Percentiles rank a stretch among this genome's conserved stretches.
These are phyloP conservation scores for Guyanaporus albipodus DNA, from an alignment of 768 basidiomycete species.

Conservation along the genomic window DNA sequence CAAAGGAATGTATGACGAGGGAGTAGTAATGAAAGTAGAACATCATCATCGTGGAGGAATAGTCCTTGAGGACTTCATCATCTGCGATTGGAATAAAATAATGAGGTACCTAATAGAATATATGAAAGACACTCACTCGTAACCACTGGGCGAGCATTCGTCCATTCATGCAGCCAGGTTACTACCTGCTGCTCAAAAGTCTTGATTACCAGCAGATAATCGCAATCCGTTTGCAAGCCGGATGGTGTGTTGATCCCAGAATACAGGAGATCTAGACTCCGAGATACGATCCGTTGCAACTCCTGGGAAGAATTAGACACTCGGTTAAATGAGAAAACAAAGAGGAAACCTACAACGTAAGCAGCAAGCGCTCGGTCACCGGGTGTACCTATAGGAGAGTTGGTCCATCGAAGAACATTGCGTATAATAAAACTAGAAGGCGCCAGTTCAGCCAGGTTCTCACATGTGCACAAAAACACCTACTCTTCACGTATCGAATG, in stretches of 20 bases:
- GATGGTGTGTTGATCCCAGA: conserved; percentile 74
- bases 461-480: conserved; percentile 29
- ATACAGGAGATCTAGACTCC: conserved; percentile 88
- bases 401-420: conserved; percentile 72
- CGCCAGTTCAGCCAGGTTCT: neutral
- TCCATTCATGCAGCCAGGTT: conserved; percentile 56
- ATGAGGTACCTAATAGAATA: neutral
- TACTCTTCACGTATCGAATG: conserved; percentile 91
- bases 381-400: conserved; percentile 56
- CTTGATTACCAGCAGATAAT: conserved; percentile 81
- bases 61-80: conserved; percentile 27
- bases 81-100: conserved; percentile 12
- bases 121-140: conserved; percentile 15
- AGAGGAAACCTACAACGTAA: conserved; percentile 57
- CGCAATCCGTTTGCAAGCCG: conserved; percentile 78
- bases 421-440: conserved; percentile 76
- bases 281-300: conserved; percentile 82
- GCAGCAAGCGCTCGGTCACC: conserved; percentile 68
- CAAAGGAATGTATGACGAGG: conserved; percentile 93
- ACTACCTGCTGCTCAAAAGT: conserved; percentile 77
- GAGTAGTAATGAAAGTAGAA: conserved; percentile 85
- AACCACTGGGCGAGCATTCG: conserved; percentile 15
- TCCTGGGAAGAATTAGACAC: conserved; percentile 43
- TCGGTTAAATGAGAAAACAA: neutral
- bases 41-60: conserved; percentile 35